Evolutionary conservation across 768 basidiomycete species (phyloP).

Genomic region (Exidia glandulosa): DNA sequence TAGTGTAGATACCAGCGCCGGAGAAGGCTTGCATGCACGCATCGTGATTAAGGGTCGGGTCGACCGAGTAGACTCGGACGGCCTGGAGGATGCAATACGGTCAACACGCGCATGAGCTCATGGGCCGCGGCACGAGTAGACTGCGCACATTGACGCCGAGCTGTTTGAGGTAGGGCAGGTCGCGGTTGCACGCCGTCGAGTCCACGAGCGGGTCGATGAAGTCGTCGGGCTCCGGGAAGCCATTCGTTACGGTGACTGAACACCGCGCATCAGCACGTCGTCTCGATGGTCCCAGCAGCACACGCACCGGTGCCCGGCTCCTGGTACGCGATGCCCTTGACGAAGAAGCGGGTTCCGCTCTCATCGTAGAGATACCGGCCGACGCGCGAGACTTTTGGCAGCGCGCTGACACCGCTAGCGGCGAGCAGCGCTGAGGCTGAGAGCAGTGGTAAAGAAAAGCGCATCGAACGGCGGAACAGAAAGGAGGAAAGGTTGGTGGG

Average conservation of each 20-base stretch:
- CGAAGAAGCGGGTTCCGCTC: conserved; percentile 70
- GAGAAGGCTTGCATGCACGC: conserved; percentile 72
- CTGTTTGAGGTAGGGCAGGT: conserved; percentile 64
- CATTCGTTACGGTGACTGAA: conserved; percentile 31
- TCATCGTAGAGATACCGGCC: conserved; percentile 76
- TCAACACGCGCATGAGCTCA: not conserved
- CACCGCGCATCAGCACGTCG: too few species aligned
- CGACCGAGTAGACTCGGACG: conserved; percentile 75
- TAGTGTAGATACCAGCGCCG: conserved; percentile 74
- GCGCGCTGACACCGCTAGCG: conserved; percentile 49
- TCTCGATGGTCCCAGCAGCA: too few species aligned
- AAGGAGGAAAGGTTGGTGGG: too few species aligned
- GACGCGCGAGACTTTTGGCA: conserved; percentile 53
- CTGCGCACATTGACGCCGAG: conserved; percentile 52
- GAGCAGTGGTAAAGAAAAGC: not conserved
- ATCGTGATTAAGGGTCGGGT: conserved; percentile 76
- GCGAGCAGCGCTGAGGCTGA: conserved; percentile 30
- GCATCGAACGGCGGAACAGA: too few species aligned
- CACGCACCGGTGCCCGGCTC: conserved; percentile 41
- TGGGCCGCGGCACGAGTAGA: not conserved
- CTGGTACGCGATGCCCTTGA: conserved; percentile 83
- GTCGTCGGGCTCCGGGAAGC: conserved; percentile 60
- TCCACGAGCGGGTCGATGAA: conserved; percentile 75
- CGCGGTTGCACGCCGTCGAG: conserved; percentile 56
- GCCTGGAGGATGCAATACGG: conserved; percentile 14